Percentiles rank a stretch among this genome's conserved stretches.
Conservation (phyloP, 495 filamentous ascomycete genomes). For the Hypoxylon subgilvum region DNA sequence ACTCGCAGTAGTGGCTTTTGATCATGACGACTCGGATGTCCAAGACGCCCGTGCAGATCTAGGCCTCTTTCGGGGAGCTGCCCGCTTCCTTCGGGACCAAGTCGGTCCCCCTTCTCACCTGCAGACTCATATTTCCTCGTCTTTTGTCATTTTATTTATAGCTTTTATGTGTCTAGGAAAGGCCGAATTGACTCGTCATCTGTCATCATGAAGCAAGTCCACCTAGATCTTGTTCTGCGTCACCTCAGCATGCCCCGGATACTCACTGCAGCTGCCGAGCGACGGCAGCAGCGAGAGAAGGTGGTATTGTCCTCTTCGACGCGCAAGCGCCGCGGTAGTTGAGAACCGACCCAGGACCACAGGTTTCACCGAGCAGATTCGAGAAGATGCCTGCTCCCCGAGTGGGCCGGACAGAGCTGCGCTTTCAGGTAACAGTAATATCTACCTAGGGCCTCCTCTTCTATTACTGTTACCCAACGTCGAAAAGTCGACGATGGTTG, state of each 20-base stretch:
- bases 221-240: not conserved
- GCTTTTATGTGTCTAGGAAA: not conserved
- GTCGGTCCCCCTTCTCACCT: constrained; percentile 15
- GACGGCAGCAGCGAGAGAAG: constrained; percentile 5
- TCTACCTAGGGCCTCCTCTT: constrained; percentile 14
- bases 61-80: constrained; percentile 15
- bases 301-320: constrained; percentile 28
- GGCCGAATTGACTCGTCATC: constrained; percentile 3
- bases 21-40: constrained; percentile 13
- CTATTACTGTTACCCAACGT: constrained; percentile 29
- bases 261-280: constrained; percentile 6
- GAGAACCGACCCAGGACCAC: constrained; percentile 6
- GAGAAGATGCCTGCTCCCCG: constrained; percentile 11
- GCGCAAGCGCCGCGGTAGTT: constrained; percentile 24
- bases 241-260: not conserved
- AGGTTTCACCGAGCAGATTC: constrained; percentile 24
- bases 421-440: constrained; percentile 20
- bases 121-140: not conserved
- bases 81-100: constrained; percentile 25
- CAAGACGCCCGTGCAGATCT: constrained; percentile 20
- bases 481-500: constrained; percentile 9
- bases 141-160: constrained; percentile 9
- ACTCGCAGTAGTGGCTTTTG: constrained; percentile 30
- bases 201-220: not conserved
- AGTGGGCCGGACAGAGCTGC: constrained; percentile 8